A percentile compares a stretch with the other conserved stretches of the same genome.
phyloP scores from a whole-genome alignment of 768 basidiomycete species.

The Pleurotus eryngii region DNA sequence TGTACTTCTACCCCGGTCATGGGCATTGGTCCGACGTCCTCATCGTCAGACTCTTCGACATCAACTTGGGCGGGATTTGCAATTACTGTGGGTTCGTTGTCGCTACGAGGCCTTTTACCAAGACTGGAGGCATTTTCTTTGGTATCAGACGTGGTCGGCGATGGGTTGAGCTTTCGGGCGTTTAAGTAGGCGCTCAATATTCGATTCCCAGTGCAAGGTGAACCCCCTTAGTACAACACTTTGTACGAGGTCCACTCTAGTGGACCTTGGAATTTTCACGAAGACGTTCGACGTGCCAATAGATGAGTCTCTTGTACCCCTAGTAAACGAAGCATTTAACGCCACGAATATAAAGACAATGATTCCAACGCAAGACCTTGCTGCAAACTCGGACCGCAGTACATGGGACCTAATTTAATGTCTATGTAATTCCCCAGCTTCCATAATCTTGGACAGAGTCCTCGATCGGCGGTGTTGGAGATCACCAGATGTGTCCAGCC shows the following conservation, averaged over 20 bases:
- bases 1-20: slow-evolving; percentile 38
- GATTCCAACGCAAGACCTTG: no score
- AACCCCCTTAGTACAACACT: no score
- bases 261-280: no score
- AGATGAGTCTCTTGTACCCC: no score
- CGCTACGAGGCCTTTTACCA: not conserved
- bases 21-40: slow-evolving; percentile 90
- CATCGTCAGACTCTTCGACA: slow-evolving; percentile 49
- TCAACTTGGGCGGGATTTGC: not conserved
- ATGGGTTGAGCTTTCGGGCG: no score
- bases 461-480: not conserved
- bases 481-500: not conserved
- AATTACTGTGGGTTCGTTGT: not conserved
- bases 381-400: no score
- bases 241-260: no score
- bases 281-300: no score
- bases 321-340: no score
- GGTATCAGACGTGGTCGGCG: not conserved
- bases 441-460: slow-evolving; percentile 6
- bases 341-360: no score
- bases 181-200: no score
- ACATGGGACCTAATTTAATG: not conserved
- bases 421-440: not conserved
- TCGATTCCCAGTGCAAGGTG: no score
- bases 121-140: not conserved